phyloP scores from a whole-genome alignment of 78 protist genomes.

The Dictyostelium citrinum region DNA sequence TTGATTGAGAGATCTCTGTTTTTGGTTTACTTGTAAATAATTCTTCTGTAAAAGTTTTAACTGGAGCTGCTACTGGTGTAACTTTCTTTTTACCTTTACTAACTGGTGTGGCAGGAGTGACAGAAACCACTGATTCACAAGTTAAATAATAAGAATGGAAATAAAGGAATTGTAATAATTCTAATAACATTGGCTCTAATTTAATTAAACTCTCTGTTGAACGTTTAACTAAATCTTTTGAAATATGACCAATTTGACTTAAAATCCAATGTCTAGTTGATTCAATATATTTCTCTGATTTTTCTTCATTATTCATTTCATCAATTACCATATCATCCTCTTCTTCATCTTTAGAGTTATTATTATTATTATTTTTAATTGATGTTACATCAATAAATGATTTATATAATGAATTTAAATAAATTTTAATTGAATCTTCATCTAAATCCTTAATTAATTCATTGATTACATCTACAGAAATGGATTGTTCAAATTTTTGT shows the following conservation, averaged over 20 bases:
- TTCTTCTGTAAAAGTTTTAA: background rate
- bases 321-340: background rate
- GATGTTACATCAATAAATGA: background rate
- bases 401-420: background rate
- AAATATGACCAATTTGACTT: conserved; percentile 18
- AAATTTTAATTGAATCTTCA: background rate
- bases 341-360: background rate
- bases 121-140: background rate
- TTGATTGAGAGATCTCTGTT: background rate
- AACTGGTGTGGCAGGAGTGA: background rate
- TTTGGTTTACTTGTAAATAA: conserved; percentile 6
- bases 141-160: conserved; percentile 37
- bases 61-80: background rate
- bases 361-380: background rate
- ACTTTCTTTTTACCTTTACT: background rate
- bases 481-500: background rate
- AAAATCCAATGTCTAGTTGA: conserved; percentile 21
- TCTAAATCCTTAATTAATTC: conserved; percentile 35
- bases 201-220: background rate
- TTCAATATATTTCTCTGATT: background rate
- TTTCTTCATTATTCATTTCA: conserved; percentile 1
- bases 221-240: background rate
- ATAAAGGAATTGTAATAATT: conserved; percentile 46
- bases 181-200: background rate
- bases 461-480: conserved; percentile 35